Conservation (phyloP, 148 eudicot species). For the Vaccinium myrtillus region DNA sequence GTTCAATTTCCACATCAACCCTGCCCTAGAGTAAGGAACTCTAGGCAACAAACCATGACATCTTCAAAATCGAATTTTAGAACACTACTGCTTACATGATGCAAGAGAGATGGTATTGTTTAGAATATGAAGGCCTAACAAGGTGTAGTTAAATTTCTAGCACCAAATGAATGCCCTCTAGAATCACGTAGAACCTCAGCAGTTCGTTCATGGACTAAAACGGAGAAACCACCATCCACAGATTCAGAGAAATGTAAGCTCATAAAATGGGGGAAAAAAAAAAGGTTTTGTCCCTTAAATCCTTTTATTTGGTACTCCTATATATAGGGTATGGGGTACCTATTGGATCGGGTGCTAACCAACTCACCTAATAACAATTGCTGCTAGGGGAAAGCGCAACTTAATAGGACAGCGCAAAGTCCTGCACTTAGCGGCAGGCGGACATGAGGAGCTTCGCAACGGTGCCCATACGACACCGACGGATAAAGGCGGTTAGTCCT, state of each 20-base stretch:
- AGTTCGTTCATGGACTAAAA: background rate
- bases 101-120: background rate
- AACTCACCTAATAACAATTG: too few relatives aligned
- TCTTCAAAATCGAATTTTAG: background rate
- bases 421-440: too few relatives aligned
- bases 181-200: background rate
- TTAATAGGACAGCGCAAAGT: too few relatives aligned
- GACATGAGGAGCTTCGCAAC: too few relatives aligned
- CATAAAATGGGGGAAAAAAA: too few relatives aligned
- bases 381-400: too few relatives aligned
- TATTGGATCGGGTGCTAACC: too few relatives aligned
- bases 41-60: background rate
- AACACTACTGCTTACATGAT: background rate
- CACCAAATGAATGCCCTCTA: background rate
- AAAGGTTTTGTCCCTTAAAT: background rate
- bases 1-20: background rate
- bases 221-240: background rate
- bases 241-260: background rate
- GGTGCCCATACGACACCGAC: too few relatives aligned
- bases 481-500: too few relatives aligned
- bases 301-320: background rate
- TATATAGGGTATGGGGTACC: background rate
- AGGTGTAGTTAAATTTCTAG: background rate
- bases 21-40: background rate
- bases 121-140: background rate